Evolutionary conservation across 192 early-diverging fungal species (phyloP), one percentile per base, ranked within the genome.

Genomic region (Coemansia sp.): DNA sequence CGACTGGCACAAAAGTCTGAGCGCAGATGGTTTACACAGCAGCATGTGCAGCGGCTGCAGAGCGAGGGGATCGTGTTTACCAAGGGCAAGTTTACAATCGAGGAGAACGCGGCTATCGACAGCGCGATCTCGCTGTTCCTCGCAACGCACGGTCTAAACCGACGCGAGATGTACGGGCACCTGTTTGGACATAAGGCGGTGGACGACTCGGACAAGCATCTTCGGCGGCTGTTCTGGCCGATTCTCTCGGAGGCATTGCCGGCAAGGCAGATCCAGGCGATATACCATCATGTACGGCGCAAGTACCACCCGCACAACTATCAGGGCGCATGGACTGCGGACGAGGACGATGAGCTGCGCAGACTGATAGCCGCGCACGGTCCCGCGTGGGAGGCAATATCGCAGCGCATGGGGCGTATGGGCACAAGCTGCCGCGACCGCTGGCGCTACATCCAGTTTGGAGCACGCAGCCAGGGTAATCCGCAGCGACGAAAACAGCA

Each of bases 341-440:
- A 11, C 17, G 78, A 81, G 65, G 78, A 81, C 61, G 64, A 43
- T 19, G 48, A 37, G 57, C 73, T 81, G 73, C 66, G 59, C 37
- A 50, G 55, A 42, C 78, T 81, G 54, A 73, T 81, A n/a, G 78
- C 73, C 0, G 69, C 58, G 38, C 73, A 81, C 50, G 78, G 78
- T 45, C 69, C 64, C 59, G 65, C 78, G 51, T 81, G 78, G 78
- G 78, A 81, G 73, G 68, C 73, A 42, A 75, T 81, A 40, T 68
- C 73, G 60, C 49, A 48, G 60, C 60, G 72, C 63, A 49, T 81
- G 55, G 78, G 78, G 50, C 72, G 78, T 20, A 81, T 69, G 70
- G 78, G 78, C 54, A 75, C 78, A 5, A 81, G 75, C 78, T 81
- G 78, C 67, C 72, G 78, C 63, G 78, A 81, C 67, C 78, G 70